Percentiles rank a stretch among this genome's conserved stretches.
phyloP scores from a whole-genome alignment of 331 rosid genomes.

The Malus hybrid region DNA sequence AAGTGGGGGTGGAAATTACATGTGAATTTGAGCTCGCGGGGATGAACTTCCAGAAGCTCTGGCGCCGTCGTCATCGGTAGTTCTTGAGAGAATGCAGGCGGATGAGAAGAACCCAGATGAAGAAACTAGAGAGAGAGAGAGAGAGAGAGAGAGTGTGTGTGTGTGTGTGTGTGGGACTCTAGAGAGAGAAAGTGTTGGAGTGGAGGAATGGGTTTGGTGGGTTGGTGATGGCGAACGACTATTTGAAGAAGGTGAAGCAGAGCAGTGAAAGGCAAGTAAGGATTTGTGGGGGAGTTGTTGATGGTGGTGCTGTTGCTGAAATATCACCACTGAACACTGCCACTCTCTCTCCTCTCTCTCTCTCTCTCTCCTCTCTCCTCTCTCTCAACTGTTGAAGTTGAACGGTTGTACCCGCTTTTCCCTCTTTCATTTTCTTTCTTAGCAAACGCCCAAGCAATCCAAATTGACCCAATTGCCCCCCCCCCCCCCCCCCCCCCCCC shows the following conservation, averaged over 20 bases:
- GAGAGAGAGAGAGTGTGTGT: neutral
- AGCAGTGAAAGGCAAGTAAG: too few species aligned
- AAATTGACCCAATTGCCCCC: neutral
- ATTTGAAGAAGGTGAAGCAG: too few species aligned
- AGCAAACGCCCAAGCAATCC: neutral
- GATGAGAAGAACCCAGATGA: neutral
- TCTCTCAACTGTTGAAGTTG: neutral
- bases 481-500: neutral
- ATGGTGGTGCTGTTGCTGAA: neutral
- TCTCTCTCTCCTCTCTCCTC: neutral
- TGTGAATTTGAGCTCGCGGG: constrained; percentile 59
- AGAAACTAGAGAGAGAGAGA: neutral
- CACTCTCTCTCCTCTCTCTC: neutral
- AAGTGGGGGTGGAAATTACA: constrained; percentile 33
- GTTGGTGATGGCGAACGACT: too few species aligned
- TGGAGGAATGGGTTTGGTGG: neutral
- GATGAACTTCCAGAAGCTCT: constrained; percentile 71
- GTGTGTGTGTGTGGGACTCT: neutral
- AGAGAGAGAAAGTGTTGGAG: neutral
- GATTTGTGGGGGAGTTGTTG: neutral
- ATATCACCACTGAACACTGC: neutral
- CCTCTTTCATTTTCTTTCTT: neutral
- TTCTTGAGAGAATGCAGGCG: constrained; percentile 3
- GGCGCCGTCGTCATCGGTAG: constrained; percentile 30
- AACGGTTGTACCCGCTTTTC: neutral